Conservation (phyloP, 139 green algal genomes). For the Auxenochlorella pyrenoidosa region DNA sequence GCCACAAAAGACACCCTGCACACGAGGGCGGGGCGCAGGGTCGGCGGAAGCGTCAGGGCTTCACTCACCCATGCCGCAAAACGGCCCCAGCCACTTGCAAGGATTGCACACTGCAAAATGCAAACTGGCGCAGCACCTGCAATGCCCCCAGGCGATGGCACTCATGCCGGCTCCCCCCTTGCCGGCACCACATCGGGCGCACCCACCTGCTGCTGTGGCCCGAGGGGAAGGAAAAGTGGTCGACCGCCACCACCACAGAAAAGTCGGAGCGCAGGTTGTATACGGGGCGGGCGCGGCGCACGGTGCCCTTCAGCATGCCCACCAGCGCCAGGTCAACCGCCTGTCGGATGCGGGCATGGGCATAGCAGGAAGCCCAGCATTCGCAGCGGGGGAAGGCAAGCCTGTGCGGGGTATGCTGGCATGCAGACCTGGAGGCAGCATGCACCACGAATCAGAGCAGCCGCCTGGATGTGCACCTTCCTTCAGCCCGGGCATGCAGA, state of each 20-base stretch:
- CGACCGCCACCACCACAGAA: conserved; percentile 66
- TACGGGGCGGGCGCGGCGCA: conserved; percentile 53
- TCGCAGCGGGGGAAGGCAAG: neutral
- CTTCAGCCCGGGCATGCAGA: neutral
- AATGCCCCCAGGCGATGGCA: no score
- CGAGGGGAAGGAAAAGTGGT: conserved; percentile 68
- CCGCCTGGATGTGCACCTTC: neutral
- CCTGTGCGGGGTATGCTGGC: no score
- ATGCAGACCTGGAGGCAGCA: no score
- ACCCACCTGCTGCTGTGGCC: conserved; percentile 60
- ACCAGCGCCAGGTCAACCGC: conserved; percentile 62
- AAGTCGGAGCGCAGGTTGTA: conserved; percentile 70
- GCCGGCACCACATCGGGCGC: no score
- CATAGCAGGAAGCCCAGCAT: no score
- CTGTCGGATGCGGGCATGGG: neutral
- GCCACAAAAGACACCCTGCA: conserved; percentile 65
- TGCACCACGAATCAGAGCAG: no score
- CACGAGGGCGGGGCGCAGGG: neutral
- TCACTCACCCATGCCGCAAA: no score
- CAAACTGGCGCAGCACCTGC: no score
- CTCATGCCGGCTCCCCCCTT: no score
- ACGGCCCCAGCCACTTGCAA: no score
- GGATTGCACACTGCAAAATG: no score
- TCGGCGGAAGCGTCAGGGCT: no score
- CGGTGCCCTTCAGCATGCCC: conserved; percentile 54